Conservation (phyloP, 2,329 filamentous ascomycete genomes). For the Scedosporium dehoogii region DNA sequence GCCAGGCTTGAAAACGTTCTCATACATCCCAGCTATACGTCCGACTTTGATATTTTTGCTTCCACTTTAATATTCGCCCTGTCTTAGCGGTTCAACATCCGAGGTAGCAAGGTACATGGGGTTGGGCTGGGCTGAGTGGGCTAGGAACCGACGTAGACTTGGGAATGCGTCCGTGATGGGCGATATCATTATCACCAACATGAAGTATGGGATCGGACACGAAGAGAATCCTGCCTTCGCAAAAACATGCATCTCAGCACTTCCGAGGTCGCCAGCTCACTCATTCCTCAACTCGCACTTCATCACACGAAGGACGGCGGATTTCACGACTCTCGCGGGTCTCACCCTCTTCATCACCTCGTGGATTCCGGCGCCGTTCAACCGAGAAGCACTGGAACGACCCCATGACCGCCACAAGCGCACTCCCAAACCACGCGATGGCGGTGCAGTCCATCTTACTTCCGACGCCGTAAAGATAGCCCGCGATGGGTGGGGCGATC, state of each 20-base stretch:
- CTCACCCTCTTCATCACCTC: neutral
- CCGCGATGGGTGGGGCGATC: conserved; percentile 54
- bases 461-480: conserved; percentile 53
- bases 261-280: too few species aligned
- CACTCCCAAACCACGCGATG: conserved; percentile 54
- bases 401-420: conserved; percentile 44
- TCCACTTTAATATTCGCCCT: neutral
- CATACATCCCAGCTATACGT: too few species aligned
- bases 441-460: conserved; percentile 48
- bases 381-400: conserved; percentile 52
- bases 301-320: neutral
- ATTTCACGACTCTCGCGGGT: neutral
- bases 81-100: neutral
- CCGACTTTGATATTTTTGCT: neutral
- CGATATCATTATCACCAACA: neutral
- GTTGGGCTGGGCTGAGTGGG: neutral
- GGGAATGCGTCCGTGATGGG: neutral
- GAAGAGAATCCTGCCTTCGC: neutral
- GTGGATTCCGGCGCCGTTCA: conserved; percentile 17
- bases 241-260: neutral
- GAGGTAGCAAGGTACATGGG: neutral
- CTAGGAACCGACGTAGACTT: neutral
- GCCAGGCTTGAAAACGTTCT: too few species aligned
- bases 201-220: neutral
- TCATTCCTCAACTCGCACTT: neutral